Evolutionary conservation across 2,329 filamentous ascomycete genomes (phyloP).

Genomic region (Cytospora piceicola): DNA sequence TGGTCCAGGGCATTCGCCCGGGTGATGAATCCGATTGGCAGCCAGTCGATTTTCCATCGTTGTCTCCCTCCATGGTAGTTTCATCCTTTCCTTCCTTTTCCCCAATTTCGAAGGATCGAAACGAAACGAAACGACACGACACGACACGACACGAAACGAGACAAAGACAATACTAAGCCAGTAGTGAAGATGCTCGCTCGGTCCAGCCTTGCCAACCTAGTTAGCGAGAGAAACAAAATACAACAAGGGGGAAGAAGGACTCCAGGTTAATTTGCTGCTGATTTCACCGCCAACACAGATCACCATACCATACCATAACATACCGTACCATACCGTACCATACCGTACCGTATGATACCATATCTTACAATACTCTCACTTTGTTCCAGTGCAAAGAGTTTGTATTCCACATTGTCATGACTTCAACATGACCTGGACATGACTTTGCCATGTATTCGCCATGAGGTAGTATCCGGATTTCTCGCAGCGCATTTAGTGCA

Average conservation of each 20-base stretch:
- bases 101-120: slow-evolving; percentile 21
- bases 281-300: neutral
- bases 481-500: slow-evolving; percentile 24
- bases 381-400: neutral
- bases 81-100: neutral
- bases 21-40: neutral
- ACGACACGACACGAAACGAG: slow-evolving; percentile 13
- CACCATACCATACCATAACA: neutral
- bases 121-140: slow-evolving; percentile 11
- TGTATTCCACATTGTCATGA: neutral
- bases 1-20: neutral
- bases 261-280: neutral
- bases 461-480: slow-evolving; percentile 18
- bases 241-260: neutral
- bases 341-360: too few species aligned
- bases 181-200: slow-evolving; percentile 23
- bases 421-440: neutral
- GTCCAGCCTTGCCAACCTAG: slow-evolving; percentile 22
- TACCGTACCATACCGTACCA: neutral
- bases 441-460: neutral
- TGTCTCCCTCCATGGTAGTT: neutral
- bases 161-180: neutral
- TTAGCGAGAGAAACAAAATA: slow-evolving; percentile 17
- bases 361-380: too few species aligned
- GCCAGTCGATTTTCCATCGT: neutral